phyloP scores from a whole-genome alignment of 495 filamentous ascomycete species.

The Margaritispora aquatica region DNA sequence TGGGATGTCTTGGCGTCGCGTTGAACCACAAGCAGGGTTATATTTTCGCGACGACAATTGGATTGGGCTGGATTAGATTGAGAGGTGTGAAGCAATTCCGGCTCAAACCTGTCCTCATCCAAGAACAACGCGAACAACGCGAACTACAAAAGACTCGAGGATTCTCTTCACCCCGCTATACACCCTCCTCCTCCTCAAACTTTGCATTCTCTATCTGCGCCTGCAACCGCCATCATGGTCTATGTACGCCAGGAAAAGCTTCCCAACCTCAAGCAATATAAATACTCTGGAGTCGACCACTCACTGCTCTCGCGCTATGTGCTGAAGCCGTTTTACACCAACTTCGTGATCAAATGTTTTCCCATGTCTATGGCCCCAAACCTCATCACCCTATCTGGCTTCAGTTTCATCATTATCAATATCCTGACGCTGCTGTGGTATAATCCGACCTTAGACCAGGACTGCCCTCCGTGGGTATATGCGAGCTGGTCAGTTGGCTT shows the following conservation, averaged over 20 bases:
- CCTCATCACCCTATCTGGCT: constrained; percentile 83
- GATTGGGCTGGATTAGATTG: no score
- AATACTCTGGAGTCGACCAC: constrained; percentile 86
- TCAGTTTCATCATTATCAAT: constrained; percentile 86
- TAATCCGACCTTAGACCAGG: constrained; percentile 86
- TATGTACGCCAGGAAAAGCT: constrained; percentile 92
- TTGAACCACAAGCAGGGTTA: neutral
- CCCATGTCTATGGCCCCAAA: constrained; percentile 90
- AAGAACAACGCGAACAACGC: neutral
- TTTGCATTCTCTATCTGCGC: neutral
- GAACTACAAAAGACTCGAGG: neutral
- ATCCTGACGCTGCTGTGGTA: constrained; percentile 94
- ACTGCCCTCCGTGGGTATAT: constrained; percentile 95
- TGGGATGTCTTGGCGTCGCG: constrained; percentile 9
- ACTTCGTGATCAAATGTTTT: constrained; percentile 88
- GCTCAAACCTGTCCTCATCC: neutral
- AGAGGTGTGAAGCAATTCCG: neutral
- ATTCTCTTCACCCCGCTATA: neutral
- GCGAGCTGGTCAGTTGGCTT: constrained; percentile 81
- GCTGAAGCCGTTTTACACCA: constrained; percentile 95
- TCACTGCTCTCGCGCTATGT: constrained; percentile 84
- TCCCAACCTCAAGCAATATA: constrained; percentile 81
- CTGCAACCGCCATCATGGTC: constrained; percentile 41
- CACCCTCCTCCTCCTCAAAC: neutral
- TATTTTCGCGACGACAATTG: constrained; percentile 2